Evolutionary conservation across 2,329 filamentous ascomycete genomes (phyloP), one percentile per base, ranked within the genome.

Genomic region (Coniochaeta sp.): DNA sequence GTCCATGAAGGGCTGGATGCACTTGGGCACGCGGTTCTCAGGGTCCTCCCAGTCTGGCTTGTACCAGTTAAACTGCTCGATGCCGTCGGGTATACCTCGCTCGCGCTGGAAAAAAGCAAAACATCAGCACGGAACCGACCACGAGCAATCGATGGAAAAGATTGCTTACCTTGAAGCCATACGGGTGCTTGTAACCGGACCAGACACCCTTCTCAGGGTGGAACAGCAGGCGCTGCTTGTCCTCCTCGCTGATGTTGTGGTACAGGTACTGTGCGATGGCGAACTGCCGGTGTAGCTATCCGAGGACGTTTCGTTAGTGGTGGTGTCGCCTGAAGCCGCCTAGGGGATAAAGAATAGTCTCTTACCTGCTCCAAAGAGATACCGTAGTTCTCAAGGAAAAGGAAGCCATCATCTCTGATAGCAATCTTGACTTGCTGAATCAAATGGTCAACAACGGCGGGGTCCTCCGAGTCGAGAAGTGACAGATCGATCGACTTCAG

Each of bases 41-140:
- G 34, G 34, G 60, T 77, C 69, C 61, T 75, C 69, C 74, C 76
- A 81, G 55, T 81, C 78, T 1, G 67, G 67, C 26, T 72, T 75
- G 69, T 81, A 82, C 74, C 75, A 81, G 68, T 82, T 82, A 69
- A 81, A 82, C 61, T 82, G 79, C 63, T 82, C 79, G 59, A 81
- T 81, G 3, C 79, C 79, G 64, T 81, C 80, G 17, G 72, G 66
- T 14, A 71, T 65, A 1, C 76, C 78, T 1, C 71, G 73, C 42
- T 76, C 67, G 54, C 78, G 75, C 74, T 77, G 58, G 40, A 56
- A 59, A 47, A 40, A 38, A 42, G 28, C 22, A 19, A 24, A 17
- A 28, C 9, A 14, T 34, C 24, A 32, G 32, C 50, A 34, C 17
- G 8, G 14, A 38, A 60, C 34, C 34, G 34, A 26, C 42, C 24